Conservation (phyloP, 1,139 yeast genomes). For the Yamadazyma buinensis region DNA sequence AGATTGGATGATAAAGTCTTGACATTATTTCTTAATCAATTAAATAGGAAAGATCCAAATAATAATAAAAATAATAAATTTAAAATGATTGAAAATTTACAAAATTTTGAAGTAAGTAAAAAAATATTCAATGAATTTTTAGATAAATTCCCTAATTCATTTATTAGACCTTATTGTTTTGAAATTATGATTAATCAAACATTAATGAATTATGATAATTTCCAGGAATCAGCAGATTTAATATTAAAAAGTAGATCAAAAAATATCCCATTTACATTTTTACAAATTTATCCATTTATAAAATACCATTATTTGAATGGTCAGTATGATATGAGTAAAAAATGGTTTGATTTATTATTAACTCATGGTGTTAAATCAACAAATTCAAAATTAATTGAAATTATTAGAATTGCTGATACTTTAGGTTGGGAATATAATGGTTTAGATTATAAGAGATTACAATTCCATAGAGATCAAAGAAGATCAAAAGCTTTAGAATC, state of each 20-base stretch:
- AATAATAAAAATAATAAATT: conserved; percentile 13
- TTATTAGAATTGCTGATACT: conserved; percentile 34
- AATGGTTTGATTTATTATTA: conserved; percentile 38
- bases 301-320: conserved; percentile 31
- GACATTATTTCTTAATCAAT: conserved; percentile 25
- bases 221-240: conserved; percentile 30
- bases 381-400: conserved; percentile 26
- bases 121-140: conserved; percentile 23
- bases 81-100: conserved; percentile 15
- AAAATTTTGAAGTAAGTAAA: conserved; percentile 29
- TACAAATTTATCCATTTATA: conserved; percentile 41
- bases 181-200: conserved; percentile 31
- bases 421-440: conserved; percentile 36
- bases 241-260: conserved; percentile 23
- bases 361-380: conserved; percentile 25
- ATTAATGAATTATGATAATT: conserved; percentile 26
- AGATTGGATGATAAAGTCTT: conserved; percentile 25
- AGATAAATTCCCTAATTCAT: conserved; percentile 11
- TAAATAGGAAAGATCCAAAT: conserved; percentile 23
- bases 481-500: conserved; percentile 17
- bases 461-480: conserved; percentile 21
- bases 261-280: conserved; percentile 34
- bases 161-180: conserved; percentile 20
- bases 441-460: conserved; percentile 25
- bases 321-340: conserved; percentile 28